Base-by-base conservation (phyloP, 2,329 filamentous ascomycete species). In the Exophiala spinifera region DNA sequence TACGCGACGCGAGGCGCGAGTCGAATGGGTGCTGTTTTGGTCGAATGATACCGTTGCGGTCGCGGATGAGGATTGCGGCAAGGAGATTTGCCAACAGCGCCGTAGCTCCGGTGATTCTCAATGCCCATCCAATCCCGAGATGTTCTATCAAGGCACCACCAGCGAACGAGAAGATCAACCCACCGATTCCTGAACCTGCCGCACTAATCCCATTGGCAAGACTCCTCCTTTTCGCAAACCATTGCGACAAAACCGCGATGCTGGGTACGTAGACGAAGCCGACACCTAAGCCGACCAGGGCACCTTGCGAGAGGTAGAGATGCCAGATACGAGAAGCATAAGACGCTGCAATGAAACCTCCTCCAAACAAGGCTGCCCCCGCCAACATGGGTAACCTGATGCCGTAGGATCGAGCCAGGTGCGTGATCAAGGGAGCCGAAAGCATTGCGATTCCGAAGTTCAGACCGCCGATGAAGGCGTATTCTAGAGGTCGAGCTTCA, bases 381-480 rank as follows among this genome's bases (percentile, higher is more conserved):
- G 39, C 21, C n/a, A 62, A 17, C 58, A 66, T 63, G 2, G 56
- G 48, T 3, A 43, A 33, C 7, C 51, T 60, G 21, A 56, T 63
- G 2, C 58, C 56, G 36, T 47, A 53, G 21, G 44, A 51, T 3
- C 63, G 60, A 2, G 52, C 59, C 6, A 67, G 14, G n/a, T 50
- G 34, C 8, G 65, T 67, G 4, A 63, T 60, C 0, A 63, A 1
- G 46, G 66, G 66, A 2, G 65, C 64, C 8, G 62, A 46, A 4
- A 68, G 50, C 52, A 66, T 59, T 6, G 64, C 62, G 1, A 53
- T 33, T 1, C 50, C 59, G 49, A 67, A 61, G 6, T 60, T 64
- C 7, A 67, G 45, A 3, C 64, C 61, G 6, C 66, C 66, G 19
- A 70, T 61, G 37, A 70, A 64, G 1, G 66, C 66, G 54, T 63